Evolutionary conservation across 78 protist genomes (phyloP).

Genomic region (Chrysochromulina tobinii): DNA sequence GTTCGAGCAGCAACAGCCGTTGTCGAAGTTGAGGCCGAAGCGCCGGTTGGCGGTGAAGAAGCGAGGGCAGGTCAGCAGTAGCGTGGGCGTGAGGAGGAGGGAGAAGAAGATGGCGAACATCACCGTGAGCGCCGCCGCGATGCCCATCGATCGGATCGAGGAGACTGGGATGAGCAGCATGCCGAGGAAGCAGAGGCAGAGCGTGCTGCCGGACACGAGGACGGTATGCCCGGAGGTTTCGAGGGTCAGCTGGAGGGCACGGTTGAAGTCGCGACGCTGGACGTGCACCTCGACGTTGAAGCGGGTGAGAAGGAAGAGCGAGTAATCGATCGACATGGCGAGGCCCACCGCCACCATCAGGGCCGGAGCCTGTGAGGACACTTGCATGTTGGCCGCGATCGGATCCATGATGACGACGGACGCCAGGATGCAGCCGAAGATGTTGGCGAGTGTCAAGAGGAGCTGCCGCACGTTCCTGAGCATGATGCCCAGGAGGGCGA

Average conservation of each 20-base stretch:
- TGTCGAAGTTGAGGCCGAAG: neutral
- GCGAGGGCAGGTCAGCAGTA: slow-evolving; percentile 40
- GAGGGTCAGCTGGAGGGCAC: slow-evolving; percentile 9
- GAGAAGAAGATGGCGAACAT: slow-evolving; percentile 34
- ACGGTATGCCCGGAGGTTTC: slow-evolving; percentile 47
- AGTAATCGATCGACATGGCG: slow-evolving; percentile 75
- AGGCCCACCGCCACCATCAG: slow-evolving; percentile 27
- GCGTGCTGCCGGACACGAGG: slow-evolving; percentile 54
- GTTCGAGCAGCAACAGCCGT: neutral
- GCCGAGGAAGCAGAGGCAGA: slow-evolving; percentile 48
- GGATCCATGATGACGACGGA: slow-evolving; percentile 43
- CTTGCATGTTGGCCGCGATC: neutral
- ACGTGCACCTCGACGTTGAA: slow-evolving; percentile 54
- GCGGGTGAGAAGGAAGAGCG: slow-evolving; percentile 71
- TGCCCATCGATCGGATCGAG: slow-evolving; percentile 45
- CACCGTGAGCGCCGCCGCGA: slow-evolving; percentile 54
- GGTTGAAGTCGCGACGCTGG: neutral
- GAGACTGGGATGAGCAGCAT: slow-evolving; percentile 51
- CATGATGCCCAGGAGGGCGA: neutral
- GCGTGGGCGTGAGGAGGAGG: slow-evolving; percentile 59
- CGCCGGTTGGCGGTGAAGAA: slow-evolving; percentile 48
- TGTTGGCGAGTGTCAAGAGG: slow-evolving; percentile 30
- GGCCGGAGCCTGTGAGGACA: neutral
- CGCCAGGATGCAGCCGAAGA: slow-evolving; percentile 15
- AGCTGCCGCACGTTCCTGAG: slow-evolving; percentile 26